Evolutionary conservation across 225 moss, liverwort and hornwort genomes (phyloP).

Genomic region (Pseudoscleropodium purum): DNA sequence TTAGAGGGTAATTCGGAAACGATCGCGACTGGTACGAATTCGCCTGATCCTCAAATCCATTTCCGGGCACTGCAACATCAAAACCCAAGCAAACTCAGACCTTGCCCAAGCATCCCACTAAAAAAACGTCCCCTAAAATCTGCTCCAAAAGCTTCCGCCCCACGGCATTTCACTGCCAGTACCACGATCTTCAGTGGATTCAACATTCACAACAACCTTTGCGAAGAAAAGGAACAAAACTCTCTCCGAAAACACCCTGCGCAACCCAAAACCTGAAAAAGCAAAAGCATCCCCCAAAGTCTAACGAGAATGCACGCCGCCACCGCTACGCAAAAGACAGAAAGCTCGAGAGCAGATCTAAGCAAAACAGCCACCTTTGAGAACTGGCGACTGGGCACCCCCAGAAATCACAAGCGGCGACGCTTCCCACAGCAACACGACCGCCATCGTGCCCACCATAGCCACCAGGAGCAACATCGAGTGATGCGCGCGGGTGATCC

Average conservation of each 20-base stretch:
- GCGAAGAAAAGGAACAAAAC: no score
- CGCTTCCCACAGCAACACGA: constrained; percentile 26
- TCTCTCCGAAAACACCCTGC: not conserved
- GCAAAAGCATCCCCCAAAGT: not conserved
- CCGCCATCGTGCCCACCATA: constrained; percentile 29
- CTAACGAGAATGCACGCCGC: not conserved
- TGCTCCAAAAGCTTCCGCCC: not conserved
- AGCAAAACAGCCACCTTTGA: not conserved
- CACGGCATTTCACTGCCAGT: not conserved
- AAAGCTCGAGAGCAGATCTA: not conserved
- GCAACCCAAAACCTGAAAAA: not conserved
- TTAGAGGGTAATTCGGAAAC: not conserved
- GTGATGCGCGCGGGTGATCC: constrained; percentile 3
- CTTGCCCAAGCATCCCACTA: not conserved
- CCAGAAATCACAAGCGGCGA: constrained; percentile 1
- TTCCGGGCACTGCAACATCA: not conserved
- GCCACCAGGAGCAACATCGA: constrained; percentile 13
- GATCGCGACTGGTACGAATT: not conserved
- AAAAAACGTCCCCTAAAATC: not conserved
- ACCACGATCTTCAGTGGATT: not conserved
- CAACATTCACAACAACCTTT: not conserved
- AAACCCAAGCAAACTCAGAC: not conserved
- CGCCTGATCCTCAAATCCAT: not conserved
- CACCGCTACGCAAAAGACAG: not conserved
- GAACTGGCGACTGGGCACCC: not conserved